phyloP scores from a whole-genome alignment of 2,329 filamentous ascomycete genomes.

The Tolypocladium cylindrosporum region DNA sequence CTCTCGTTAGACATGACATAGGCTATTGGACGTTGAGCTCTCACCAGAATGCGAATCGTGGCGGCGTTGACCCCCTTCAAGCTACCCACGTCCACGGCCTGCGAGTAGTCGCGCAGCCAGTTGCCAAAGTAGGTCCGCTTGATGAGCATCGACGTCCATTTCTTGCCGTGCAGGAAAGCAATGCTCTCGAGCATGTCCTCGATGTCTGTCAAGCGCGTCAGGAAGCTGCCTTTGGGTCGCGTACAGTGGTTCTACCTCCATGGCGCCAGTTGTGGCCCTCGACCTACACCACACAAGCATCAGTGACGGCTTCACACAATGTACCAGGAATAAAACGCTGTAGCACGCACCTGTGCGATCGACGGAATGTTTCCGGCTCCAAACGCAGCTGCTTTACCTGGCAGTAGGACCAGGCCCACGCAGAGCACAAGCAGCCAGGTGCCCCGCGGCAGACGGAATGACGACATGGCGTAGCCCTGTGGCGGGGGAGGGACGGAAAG shows the following conservation, averaged over 20 bases:
- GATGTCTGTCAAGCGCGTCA: constrained; percentile 42
- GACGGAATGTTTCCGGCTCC: constrained; percentile 65
- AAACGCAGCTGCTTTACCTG: constrained; percentile 49
- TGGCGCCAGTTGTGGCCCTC: constrained; percentile 63
- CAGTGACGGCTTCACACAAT: neutral
- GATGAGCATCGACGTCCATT: constrained; percentile 73
- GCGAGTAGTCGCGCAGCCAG: constrained; percentile 78
- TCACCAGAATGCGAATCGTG: constrained; percentile 63
- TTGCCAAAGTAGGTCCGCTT: constrained; percentile 79
- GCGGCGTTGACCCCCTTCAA: constrained; percentile 69
- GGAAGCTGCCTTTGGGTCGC: neutral
- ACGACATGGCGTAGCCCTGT: constrained; percentile 33
- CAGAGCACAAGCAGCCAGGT: constrained; percentile 41
- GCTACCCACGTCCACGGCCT: constrained; percentile 72
- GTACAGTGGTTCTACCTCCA: constrained; percentile 36
- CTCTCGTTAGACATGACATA: neutral
- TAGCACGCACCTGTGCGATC: constrained; percentile 34
- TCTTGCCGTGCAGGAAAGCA: constrained; percentile 69
- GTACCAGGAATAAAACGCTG: neutral
- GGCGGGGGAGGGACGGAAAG: neutral
- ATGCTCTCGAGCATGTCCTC: constrained; percentile 74
- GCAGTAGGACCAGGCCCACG: constrained; percentile 46
- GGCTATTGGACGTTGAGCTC: constrained; percentile 1
- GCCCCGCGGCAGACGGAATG: constrained; percentile 34
- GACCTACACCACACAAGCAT: constrained; percentile 31